Percentiles rank a stretch among this genome's conserved stretches.
These are phyloP conservation scores for Akanthomyces uredinophilus DNA, from an alignment of 2,329 filamentous ascomycete species.

Conservation along the genomic window DNA sequence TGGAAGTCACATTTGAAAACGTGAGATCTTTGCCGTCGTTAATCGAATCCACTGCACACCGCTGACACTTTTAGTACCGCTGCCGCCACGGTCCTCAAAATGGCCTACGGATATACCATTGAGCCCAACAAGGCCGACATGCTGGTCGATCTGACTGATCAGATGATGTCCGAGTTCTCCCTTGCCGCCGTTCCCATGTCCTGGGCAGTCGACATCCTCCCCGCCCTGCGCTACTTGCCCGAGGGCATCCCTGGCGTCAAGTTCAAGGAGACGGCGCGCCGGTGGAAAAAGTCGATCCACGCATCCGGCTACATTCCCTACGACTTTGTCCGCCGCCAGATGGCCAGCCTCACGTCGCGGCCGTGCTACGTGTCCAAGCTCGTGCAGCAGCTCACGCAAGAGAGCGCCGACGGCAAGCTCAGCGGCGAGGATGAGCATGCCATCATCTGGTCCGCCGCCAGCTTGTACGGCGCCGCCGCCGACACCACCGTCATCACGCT, in stretches of 20 bases:
- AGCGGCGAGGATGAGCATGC: neutral
- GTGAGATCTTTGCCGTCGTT: slow-evolving; percentile 3
- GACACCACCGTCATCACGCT: slow-evolving; percentile 21
- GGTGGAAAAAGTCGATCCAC: slow-evolving; percentile 21
- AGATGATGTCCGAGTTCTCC: slow-evolving; percentile 26
- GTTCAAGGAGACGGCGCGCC: slow-evolving; percentile 26
- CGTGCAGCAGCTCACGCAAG: neutral
- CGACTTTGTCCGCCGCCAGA: slow-evolving; percentile 26
- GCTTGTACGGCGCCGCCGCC: slow-evolving; percentile 16
- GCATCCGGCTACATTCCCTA: slow-evolving; percentile 24
- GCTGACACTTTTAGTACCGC: slow-evolving; percentile 22
- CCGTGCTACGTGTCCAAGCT: slow-evolving; percentile 25
- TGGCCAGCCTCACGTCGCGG: slow-evolving; percentile 17
- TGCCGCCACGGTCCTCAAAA: slow-evolving; percentile 23
- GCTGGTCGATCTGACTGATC: slow-evolving; percentile 26
- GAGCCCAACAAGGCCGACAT: slow-evolving; percentile 26
- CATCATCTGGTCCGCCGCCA: slow-evolving; percentile 16
- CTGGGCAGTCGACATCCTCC: slow-evolving; percentile 31
- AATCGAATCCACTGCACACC: neutral
- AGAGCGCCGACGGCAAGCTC: neutral
- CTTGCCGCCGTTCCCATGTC: slow-evolving; percentile 24
- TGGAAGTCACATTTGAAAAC: slow-evolving; percentile 12
- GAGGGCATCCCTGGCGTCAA: slow-evolving; percentile 25
- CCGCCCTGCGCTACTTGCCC: slow-evolving; percentile 27
- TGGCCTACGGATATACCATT: slow-evolving; percentile 29